Evolutionary conservation across 176 grass and related monocot genomes (phyloP), one percentile per base, ranked within the genome.

Genomic region (Cenchrus purpureus): DNA sequence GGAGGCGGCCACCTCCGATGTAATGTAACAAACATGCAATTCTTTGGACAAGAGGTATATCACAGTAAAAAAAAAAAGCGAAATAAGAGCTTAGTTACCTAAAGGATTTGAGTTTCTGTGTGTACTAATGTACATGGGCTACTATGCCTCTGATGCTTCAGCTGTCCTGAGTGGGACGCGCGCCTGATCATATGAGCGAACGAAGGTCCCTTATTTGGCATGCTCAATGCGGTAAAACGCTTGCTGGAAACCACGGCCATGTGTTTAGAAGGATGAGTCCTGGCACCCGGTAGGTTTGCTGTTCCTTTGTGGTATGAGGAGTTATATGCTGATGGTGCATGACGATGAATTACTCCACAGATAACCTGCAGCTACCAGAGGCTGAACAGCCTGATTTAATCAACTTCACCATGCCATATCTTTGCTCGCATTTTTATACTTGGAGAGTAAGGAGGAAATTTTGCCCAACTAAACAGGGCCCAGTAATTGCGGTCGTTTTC

Each of bases 21-120:
- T 88, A 83, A 88, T 88, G 80, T 88, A 83, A 79, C 19, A 73
- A 71, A 44, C 43, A 79, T 56, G 46, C 56, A 45, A 82, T 73
- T 78, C 57, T 90, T 86, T 90, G 59, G 67, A 68, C 66, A 44
- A 28, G 50, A 20, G 46, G 20, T 55, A 62, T 31, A 53, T 79
- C 74, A 75, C 59, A 68, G 28, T 61, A 44, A 71, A 83, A 20
- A 54, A 55, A 44, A 71, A 83, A 20, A 54, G 65, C 17, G 31
- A 22, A 28, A 19, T 62, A 10, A 45, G 12, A 52, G 48, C 1
- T n/a, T 75, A 51, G 4, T 29, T 61, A 67, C 51, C 17, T 63
- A 10, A 51, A 68, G 19, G 40, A 16, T 58, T 80, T 65, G 29
- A 14, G 7, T n/a, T n/a, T 66, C 61, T 74, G 7, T 6, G 9